These are phyloP conservation scores for Camellia sinensis DNA, from an alignment of 148 eudicot species.

Conservation along the genomic window DNA sequence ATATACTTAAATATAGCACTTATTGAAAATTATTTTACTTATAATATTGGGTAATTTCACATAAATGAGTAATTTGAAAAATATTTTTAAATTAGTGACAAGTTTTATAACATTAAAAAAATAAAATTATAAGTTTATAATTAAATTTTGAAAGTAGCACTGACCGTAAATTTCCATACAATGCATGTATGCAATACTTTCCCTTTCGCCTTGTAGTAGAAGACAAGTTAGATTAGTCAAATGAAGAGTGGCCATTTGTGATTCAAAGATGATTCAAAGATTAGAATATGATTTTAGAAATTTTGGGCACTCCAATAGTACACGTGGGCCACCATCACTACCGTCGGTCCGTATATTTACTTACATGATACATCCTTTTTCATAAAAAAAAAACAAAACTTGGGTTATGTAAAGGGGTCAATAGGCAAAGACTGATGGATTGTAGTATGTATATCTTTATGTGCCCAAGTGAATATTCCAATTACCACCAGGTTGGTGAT, in stretches of 20 bases:
- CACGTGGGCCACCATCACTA: constrained; percentile 11
- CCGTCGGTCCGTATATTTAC: neutral
- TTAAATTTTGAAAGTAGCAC: no score
- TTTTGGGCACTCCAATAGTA: neutral
- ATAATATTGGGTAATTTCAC: no score
- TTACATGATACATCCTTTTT: neutral
- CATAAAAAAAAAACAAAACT: no score
- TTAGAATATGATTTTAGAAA: neutral
- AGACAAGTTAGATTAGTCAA: neutral
- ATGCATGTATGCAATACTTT: neutral
- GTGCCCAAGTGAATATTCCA: neutral
- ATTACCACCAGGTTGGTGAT: no score
- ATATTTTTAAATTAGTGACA: no score
- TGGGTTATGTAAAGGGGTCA: neutral
- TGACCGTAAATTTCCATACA: no score
- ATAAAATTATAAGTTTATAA: no score
- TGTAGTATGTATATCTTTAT: neutral
- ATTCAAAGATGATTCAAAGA: neutral
- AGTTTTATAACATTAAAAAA: no score
- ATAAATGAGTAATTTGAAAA: no score
- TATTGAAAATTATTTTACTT: no score
- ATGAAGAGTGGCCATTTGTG: neutral
- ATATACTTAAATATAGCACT: no score
- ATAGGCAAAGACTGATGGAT: constrained; percentile 7
- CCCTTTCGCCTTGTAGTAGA: neutral